Evolutionary conservation across 192 early-diverging fungal genomes (phyloP).

Genomic region (Kickxella alabastrina): DNA sequence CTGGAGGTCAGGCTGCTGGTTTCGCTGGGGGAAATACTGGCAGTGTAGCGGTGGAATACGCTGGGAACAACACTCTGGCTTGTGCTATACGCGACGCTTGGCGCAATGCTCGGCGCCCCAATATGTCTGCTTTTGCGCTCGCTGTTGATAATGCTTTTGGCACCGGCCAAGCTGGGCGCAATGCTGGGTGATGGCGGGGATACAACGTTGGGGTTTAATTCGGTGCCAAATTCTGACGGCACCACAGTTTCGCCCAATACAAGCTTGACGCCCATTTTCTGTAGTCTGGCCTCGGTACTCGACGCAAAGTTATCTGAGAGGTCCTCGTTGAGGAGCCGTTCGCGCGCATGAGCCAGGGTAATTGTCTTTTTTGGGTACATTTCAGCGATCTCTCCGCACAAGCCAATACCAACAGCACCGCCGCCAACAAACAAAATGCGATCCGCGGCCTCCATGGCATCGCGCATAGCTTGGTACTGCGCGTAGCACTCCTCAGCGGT

Average conservation of each 20-base stretch:
- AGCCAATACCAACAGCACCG: slow-evolving; percentile 57
- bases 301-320: slow-evolving; percentile 24
- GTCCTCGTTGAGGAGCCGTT: slow-evolving; percentile 30
- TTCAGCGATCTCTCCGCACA: slow-evolving; percentile 57
- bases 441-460: slow-evolving; percentile 50
- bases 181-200: background rate
- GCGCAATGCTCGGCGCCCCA: slow-evolving; percentile 3
- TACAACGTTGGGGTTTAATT: slow-evolving; percentile 1
- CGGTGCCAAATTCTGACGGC: slow-evolving; percentile 3
- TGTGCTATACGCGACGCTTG: background rate
- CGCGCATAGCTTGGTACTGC: slow-evolving; percentile 32
- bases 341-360: slow-evolving; percentile 41
- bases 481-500: slow-evolving; percentile 31
- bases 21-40: slow-evolving; percentile 1
- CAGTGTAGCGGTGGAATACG: background rate
- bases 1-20: slow-evolving; percentile 5
- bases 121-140: background rate
- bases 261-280: slow-evolving; percentile 28
- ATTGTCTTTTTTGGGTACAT: slow-evolving; percentile 49
- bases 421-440: slow-evolving; percentile 65
- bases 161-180: background rate
- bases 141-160: too few species aligned
- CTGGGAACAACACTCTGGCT: background rate
- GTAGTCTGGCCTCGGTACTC: slow-evolving; percentile 15
- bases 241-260: slow-evolving; percentile 24